These are phyloP conservation scores for Diutina sp. DNA, from an alignment of 1,139 yeast species.

Conservation along the genomic window DNA sequence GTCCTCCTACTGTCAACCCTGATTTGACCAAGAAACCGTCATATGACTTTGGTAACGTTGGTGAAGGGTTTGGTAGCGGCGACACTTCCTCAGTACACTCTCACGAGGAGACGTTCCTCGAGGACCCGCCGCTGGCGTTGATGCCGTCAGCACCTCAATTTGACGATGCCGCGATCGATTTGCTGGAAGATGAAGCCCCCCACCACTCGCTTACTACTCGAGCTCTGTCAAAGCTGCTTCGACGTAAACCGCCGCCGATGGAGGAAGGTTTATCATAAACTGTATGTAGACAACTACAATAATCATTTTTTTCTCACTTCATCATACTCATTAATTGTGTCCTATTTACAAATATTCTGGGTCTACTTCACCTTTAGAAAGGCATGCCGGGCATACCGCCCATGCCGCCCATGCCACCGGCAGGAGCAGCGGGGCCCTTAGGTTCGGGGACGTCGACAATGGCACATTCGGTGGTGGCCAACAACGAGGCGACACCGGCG, in stretches of 20 bases:
- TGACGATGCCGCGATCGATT: neutral
- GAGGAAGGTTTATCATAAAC: neutral
- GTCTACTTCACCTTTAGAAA: slow-evolving; percentile 8
- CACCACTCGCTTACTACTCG: neutral
- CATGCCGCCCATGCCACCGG: slow-evolving; percentile 33
- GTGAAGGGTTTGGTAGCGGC: neutral
- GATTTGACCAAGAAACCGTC: neutral
- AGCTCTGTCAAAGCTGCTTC: neutral
- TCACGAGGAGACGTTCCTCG: neutral
- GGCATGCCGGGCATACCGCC: slow-evolving; percentile 23
- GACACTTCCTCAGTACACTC: neutral
- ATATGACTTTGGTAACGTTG: neutral
- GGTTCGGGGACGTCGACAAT: slow-evolving; percentile 96
- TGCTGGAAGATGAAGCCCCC: neutral
- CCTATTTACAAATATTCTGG: slow-evolving; percentile 4
- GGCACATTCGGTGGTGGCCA: slow-evolving; percentile 98
- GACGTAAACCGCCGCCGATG: neutral
- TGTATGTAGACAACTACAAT: neutral
- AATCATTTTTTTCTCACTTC: neutral
- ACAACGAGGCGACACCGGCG: slow-evolving; percentile 92
- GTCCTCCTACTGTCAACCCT: neutral
- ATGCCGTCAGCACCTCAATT: neutral
- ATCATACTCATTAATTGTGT: neutral
- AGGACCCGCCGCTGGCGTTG: neutral
- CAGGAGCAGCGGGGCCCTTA: slow-evolving; percentile 44